Conservation (phyloP, 2,329 filamentous ascomycete genomes). For the Penicillium concentricum region DNA sequence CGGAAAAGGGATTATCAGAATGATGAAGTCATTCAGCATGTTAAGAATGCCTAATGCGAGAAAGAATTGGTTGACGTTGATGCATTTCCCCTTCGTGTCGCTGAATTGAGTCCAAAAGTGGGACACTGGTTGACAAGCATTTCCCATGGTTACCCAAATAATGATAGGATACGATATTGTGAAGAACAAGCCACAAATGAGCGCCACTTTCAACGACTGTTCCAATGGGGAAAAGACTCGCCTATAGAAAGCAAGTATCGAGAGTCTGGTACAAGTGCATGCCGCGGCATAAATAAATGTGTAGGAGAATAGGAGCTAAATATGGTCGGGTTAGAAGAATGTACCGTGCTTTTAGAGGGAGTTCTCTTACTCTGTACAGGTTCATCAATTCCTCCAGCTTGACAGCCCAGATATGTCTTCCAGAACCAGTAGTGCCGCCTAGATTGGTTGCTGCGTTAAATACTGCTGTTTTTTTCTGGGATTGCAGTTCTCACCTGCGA, state of each 20-base stretch:
- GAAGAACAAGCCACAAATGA: neutral
- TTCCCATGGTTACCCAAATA: slow-evolving; percentile 13
- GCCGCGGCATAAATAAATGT: neutral
- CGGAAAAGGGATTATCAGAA: neutral
- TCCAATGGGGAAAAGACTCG: neutral
- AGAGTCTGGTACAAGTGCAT: neutral
- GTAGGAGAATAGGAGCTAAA: neutral
- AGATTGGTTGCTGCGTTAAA: neutral
- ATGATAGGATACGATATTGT: slow-evolving; percentile 11
- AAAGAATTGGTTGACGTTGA: neutral
- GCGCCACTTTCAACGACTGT: neutral
- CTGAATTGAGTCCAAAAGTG: slow-evolving; percentile 20
- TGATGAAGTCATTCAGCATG: neutral
- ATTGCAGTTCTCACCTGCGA: neutral
- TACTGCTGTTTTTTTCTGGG: neutral
- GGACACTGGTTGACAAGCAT: slow-evolving; percentile 9
- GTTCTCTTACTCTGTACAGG: neutral
- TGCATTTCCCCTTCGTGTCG: neutral
- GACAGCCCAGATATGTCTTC: neutral
- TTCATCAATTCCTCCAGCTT: neutral
- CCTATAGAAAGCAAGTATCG: neutral
- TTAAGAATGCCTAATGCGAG: neutral
- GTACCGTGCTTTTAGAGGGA: neutral
- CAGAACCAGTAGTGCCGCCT: neutral
- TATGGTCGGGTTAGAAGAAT: neutral